Percentiles rank a stretch among this genome's conserved stretches.
These are phyloP conservation scores for Metarhizium robertsii DNA, from an alignment of 2,329 filamentous ascomycete genomes.

Conservation along the genomic window DNA sequence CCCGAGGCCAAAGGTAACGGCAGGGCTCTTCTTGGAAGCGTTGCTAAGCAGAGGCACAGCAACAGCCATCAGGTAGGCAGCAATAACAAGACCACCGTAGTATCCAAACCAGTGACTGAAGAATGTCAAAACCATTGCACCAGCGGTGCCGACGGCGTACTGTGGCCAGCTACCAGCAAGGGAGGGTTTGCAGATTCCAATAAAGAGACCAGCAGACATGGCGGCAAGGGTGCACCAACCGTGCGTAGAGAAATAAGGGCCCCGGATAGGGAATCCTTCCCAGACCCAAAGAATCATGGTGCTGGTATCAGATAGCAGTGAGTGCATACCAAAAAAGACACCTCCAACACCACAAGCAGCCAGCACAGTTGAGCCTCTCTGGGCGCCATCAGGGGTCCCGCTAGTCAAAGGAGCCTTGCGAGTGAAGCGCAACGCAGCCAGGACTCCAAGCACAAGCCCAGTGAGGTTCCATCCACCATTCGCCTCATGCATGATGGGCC, in stretches of 20 bases:
- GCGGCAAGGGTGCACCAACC: slow-evolving; percentile 77
- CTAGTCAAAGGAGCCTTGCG: slow-evolving; percentile 47
- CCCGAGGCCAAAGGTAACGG: slow-evolving; percentile 73
- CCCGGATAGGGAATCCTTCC: slow-evolving; percentile 88
- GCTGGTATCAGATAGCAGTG: slow-evolving; percentile 88
- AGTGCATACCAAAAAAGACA: slow-evolving; percentile 82
- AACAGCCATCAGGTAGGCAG: slow-evolving; percentile 74
- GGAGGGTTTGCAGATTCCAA: slow-evolving; percentile 64
- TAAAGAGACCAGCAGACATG: slow-evolving; percentile 73
- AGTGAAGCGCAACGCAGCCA: slow-evolving; percentile 70
- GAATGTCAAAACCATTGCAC: slow-evolving; percentile 68
- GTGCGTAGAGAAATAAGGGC: slow-evolving; percentile 81
- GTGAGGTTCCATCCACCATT: slow-evolving; percentile 92
- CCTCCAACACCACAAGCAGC: slow-evolving; percentile 73
- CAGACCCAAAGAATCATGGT: slow-evolving; percentile 99
- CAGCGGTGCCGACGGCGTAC: slow-evolving; percentile 68
- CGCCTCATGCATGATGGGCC: slow-evolving; percentile 82
- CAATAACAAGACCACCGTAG: slow-evolving; percentile 67
- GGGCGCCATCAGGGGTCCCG: slow-evolving; percentile 23
- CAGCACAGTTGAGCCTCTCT: slow-evolving; percentile 58
- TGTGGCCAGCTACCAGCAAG: slow-evolving; percentile 69
- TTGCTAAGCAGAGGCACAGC: slow-evolving; percentile 66
- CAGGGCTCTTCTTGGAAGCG: slow-evolving; percentile 68
- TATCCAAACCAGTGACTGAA: slow-evolving; percentile 82
- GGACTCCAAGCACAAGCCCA: slow-evolving; percentile 64